Base-by-base conservation (phyloP, 768 basidiomycete genomes). In the Russula lepida region DNA sequence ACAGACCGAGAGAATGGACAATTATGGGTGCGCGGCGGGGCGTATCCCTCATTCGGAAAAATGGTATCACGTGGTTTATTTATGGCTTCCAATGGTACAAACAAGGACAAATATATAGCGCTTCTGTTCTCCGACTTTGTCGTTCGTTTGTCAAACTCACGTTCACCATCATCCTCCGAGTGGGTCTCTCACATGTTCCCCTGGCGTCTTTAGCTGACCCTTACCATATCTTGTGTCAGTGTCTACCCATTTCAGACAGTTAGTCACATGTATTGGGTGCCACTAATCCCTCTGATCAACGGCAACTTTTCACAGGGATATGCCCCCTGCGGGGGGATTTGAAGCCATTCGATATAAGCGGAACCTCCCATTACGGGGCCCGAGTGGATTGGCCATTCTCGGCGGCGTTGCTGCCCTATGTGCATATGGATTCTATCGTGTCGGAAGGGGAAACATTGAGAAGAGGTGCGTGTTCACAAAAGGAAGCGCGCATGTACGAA, bases 291-390 rank as follows among this genome's bases (percentile, higher is more conserved):
- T 61, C 48, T 51, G 46, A 60, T 58, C n/a, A 59, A 62, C 47
- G 43, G 35, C 53, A 28, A 39, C 19, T 65, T 60, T 60, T 67
- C 58, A 60, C 75, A 97, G 95, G 75, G 95, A 99, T 71, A 88
- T 99, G 85, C 95, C 95, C 68, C 95, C 95, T 44, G 68, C 84
- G 48, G 94, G 93, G 64, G 95, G 95, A 2, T 99, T 95, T 75
- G 93, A 91, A 71, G 76, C 87, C 30, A 76, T 99, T 76, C 87
- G 87, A 74, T 99, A 98, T 82, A 95, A 93, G 74, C 89, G 95
- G 67, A 95, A 95, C 74, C 83, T 98, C 50, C 94, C 95, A 49
- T 78, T 92, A 71, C 84, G 89, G 60, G 92, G 92, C 2, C 92
- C 92, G 56, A 84, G 91, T 35, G 93, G 92, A 25, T 77, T 86